A percentile compares a stretch with the other conserved stretches of the same genome.
phyloP scores from a whole-genome alignment of 2,329 filamentous ascomycete genomes.

The Fusarium sp. region DNA sequence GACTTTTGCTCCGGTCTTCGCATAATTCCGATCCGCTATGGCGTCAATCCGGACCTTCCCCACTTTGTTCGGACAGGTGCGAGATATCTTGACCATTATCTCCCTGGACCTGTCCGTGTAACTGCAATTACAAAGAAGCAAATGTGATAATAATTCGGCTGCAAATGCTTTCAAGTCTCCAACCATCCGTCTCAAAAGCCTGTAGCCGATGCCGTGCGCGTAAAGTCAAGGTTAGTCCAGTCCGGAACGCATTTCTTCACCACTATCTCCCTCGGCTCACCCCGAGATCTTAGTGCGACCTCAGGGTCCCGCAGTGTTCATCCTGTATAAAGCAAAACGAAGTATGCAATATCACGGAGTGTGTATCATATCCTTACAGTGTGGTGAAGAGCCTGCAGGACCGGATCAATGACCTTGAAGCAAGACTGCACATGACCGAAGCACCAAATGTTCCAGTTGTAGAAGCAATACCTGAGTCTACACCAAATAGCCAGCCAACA shows the following conservation, averaged over 20 bases:
- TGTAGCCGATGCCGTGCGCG: constrained; percentile 9
- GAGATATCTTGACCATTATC: background rate
- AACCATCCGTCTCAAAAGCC: background rate
- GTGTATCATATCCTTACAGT: background rate
- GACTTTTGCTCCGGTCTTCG: background rate
- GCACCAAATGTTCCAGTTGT: background rate
- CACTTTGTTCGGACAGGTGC: constrained; percentile 2
- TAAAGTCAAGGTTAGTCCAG: constrained; percentile 6
- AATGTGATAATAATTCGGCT: rapidly evolving
- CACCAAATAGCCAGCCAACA: background rate
- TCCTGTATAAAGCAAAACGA: constrained; percentile 5
- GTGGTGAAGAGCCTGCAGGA: background rate
- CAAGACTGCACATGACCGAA: background rate
- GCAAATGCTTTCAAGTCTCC: background rate
- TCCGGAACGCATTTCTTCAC: rapidly evolving
- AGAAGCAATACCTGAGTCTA: background rate
- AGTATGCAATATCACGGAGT: background rate
- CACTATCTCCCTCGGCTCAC: background rate
- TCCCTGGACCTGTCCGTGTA: rapidly evolving
- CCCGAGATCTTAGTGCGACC: constrained; percentile 6
- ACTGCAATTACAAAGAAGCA: background rate
- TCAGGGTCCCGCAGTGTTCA: constrained; percentile 7
- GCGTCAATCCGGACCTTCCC: background rate
- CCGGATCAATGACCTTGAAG: constrained; percentile 4
- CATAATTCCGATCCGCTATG: constrained; percentile 9